Base-by-base conservation (phyloP, 2,329 filamentous ascomycete species). In the Pseudocercospora ulei region DNA sequence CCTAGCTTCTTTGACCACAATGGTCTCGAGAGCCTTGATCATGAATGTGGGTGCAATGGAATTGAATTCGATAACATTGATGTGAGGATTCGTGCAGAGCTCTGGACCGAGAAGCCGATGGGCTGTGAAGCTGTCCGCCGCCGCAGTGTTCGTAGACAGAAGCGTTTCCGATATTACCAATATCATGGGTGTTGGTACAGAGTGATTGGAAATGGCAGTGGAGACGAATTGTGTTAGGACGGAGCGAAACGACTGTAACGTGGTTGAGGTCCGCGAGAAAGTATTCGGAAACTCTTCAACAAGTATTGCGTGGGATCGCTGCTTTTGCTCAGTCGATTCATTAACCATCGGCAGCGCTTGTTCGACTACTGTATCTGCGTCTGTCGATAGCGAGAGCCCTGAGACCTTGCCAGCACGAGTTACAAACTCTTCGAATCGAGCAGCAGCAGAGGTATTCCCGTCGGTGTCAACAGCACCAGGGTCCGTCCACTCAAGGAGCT, bases 151-250 rank as follows among this genome's bases (percentile, higher is more conserved):
- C 1, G 86, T 90, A 0, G 83, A 88, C 9, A 94, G 65, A 8
- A 93, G 67, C 0, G 85, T 92, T 61, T 98, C 90, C 0, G 90
- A 95, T 35, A 98, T 77, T 41, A 98, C 73, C 65, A 98, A 78
- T 19, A 98, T 74, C 22, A 96, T 70, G 0, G 90, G 90, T 3
- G 43, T 49, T 7, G 51, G 49, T 7, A 31, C 38, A 7, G 38
- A 20, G 18, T 45, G 30, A n/a, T 20, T 11, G 9, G 41, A 29
- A 7, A 41, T 34, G 7, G 49, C 46, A 8, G 75, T 67, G 5
- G 80, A 76, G 34, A 95, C 69, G 59, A 82, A 93, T 39, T 80
- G 76, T 39, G 84, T 62, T 18, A 98, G 68, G 6, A 82, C 74
- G 42, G 74, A 74, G 51, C 87, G 76, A 60, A 98, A 69, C 1